Percentiles rank a stretch among this genome's conserved stretches.
Evolutionary conservation across 768 basidiomycete genomes (phyloP).

Genomic region (Dioszegia crocea): DNA sequence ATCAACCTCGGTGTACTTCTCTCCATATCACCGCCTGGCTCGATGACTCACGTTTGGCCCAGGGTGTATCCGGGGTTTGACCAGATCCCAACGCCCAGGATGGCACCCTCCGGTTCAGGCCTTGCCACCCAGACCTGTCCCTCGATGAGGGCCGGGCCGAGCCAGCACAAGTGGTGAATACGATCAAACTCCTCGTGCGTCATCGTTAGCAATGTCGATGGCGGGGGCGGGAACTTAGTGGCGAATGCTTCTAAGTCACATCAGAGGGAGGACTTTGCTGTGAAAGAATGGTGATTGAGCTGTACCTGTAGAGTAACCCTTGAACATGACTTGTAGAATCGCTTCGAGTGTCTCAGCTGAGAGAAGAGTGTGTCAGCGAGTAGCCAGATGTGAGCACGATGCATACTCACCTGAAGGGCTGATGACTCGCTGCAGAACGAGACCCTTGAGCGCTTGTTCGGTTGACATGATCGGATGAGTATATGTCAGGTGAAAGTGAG

Average conservation of each 20-base stretch:
- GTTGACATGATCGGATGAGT: no score
- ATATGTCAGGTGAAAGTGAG: no score
- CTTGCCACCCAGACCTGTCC: not conserved
- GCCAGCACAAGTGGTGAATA: not conserved
- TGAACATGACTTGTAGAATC: not conserved
- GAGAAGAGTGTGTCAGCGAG: not conserved
- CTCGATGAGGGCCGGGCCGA: not conserved
- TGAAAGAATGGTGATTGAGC: not conserved
- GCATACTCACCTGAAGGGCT: not conserved
- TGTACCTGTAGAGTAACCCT: not conserved
- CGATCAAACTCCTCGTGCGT: not conserved
- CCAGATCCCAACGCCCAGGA: not conserved
- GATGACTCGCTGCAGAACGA: not conserved
- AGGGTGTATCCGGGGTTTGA: not conserved
- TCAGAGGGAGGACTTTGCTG: not conserved
- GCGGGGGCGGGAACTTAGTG: not conserved
- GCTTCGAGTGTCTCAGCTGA: not conserved
- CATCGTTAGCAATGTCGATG: not conserved
- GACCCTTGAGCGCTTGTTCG: no score
- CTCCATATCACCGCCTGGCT: no score
- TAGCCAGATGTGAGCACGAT: not conserved
- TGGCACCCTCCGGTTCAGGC: not conserved
- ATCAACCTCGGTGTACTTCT: not conserved
- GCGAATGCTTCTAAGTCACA: not conserved
- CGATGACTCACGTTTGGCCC: not conserved